These are phyloP conservation scores for Globisporangium canariense DNA, from an alignment of 352 stramenopile species.

Conservation along the genomic window DNA sequence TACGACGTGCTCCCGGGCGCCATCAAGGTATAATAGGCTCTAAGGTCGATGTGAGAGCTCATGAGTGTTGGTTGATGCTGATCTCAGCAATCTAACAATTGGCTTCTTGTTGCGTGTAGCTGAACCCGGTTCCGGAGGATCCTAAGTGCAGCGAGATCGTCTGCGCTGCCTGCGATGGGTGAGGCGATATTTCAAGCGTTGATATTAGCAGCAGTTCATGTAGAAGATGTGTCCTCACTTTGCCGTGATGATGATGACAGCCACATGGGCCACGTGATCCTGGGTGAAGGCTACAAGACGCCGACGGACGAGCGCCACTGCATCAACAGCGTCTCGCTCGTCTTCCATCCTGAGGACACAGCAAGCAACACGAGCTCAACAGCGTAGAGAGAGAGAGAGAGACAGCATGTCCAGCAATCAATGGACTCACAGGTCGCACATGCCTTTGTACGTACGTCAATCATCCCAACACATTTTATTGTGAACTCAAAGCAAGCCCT, in stretches of 20 bases:
- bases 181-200: too few relatives aligned
- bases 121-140: conserved; percentile 64
- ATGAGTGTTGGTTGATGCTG: not conserved
- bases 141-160: conserved; percentile 78
- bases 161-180: conserved; percentile 86
- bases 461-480: too few relatives aligned
- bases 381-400: too few relatives aligned
- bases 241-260: conserved; percentile 28
- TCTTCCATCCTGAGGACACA: conserved; percentile 52
- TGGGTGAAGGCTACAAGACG: conserved; percentile 85
- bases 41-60: conserved; percentile 18
- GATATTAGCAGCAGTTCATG: too few relatives aligned
- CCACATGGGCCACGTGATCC: conserved; percentile 91
- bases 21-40: conserved; percentile 65
- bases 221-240: conserved; percentile 1
- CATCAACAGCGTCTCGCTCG: conserved; percentile 88
- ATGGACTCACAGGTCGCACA: not conserved
- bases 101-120: conserved; percentile 22
- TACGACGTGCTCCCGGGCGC: conserved; percentile 86
- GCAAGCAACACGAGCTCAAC: not conserved
- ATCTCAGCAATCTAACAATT: not conserved
- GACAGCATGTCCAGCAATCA: too few relatives aligned
- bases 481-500: conserved; percentile 18
- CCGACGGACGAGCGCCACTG: conserved; percentile 88
- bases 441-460: too few relatives aligned